Base-by-base conservation (phyloP, 2,329 filamentous ascomycete genomes). In the Fusarium penzigii region DNA sequence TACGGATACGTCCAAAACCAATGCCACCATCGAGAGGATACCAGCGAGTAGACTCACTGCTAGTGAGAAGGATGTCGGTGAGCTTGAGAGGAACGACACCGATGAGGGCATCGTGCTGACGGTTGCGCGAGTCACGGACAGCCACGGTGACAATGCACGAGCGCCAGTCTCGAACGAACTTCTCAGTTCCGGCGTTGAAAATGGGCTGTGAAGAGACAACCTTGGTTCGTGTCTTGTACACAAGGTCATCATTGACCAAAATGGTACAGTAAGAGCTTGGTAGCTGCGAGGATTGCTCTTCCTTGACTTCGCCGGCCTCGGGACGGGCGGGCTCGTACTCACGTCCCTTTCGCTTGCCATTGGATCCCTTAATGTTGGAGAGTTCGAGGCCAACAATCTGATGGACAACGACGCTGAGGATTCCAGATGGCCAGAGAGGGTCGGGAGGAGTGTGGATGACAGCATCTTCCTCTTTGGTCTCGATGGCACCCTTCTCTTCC, bases 21-120 rank as follows among this genome's bases (percentile, higher is more conserved):
- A 97, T 87, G 11, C 94, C 94, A 17, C 93, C 94, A 66, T 96
- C 92, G 0, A 99, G 81, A n/a, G 94, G 93, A 69, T 97, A 97
- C 92, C 92, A 97, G 53, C 92, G 80, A 3, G 92, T 95, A 49
- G 87, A 76, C 70, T 97, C 91, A 42, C 91, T 96, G 59, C 86
- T 88, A 1, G 88, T 95, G 63, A 93, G 86, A 17, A 99, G 78
- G n/a, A 97, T 81, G 45, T 97, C 91, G 0, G 90, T 89, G 0
- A 97, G 72, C 69, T 92, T 94, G 53, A 99, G 76, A 1, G 92
- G 91, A 2, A 97, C 89, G 5, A 97, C 89, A 39, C 94, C 94
- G 32, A 97, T 84, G 54, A 99, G 91, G 0, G 94, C 93, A 60
- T 97, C 94, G 63, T 97, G 93, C 72, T 99, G 87, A 48, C 93